Evolutionary conservation across 2,329 filamentous ascomycete species (phyloP).

Genomic region (Nemania sp.): DNA sequence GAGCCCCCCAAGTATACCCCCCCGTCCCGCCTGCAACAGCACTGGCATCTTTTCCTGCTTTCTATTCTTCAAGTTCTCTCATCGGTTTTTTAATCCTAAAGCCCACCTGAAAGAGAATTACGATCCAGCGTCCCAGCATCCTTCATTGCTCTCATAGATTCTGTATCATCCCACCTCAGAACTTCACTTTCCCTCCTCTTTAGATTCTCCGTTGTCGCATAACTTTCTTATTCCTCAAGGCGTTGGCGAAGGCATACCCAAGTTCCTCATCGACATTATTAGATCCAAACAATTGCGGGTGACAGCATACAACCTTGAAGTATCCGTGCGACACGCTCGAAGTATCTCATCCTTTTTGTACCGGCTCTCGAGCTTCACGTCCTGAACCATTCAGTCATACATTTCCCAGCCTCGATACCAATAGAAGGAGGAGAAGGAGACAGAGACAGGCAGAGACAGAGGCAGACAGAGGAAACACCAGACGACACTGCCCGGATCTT

Average conservation of each 20-base stretch:
- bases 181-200: neutral
- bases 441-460: too few relatives aligned
- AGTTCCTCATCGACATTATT: slow-evolving; percentile 1
- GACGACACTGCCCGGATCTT: neutral
- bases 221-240: neutral
- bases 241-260: neutral
- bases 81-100: slow-evolving; percentile 16
- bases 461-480: too few relatives aligned
- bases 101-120: slow-evolving; percentile 5
- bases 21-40: slow-evolving; percentile 20
- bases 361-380: neutral
- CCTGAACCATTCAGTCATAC: neutral
- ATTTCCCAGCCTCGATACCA: neutral
- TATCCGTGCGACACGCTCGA: too few relatives aligned
- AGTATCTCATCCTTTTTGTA: too few relatives aligned
- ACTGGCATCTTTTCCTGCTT: slow-evolving; percentile 26
- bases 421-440: too few relatives aligned
- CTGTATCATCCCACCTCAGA: neutral
- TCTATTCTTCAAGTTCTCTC: slow-evolving; percentile 17
- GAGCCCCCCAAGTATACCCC: slow-evolving; percentile 17
- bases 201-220: neutral
- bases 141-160: slow-evolving; percentile 18
- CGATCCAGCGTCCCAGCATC: slow-evolving; percentile 14
- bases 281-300: neutral
- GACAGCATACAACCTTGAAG: too few relatives aligned